Base-by-base conservation (phyloP, 2,329 filamentous ascomycete genomes). In the Pyrenophora graminea region DNA sequence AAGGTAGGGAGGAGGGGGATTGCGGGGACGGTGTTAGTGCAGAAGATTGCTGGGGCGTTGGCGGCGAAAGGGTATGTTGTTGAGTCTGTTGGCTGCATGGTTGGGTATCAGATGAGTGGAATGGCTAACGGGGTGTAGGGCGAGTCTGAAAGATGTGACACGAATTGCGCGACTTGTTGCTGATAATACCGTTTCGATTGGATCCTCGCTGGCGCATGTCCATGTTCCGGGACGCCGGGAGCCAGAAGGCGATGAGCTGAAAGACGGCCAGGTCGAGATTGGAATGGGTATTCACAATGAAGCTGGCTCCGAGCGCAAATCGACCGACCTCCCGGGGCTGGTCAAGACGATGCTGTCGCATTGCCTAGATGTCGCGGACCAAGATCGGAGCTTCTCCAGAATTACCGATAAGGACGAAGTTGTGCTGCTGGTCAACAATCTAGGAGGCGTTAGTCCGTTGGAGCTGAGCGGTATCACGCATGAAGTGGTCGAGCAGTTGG, bases 1-100 rank as follows among this genome's bases (percentile, higher is more conserved):
- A 97, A 97, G 71, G 93, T 97, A 13, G 93, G 93, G 1, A 80
- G 93, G 44, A 83, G 93, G 67, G 93, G 93, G 45, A 94, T 97
- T 71, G 92, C 91, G 3, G 93, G 93, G 27, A 95, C 91, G 5
- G 90, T 96, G 33, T 78, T 97, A 19, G 89, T 97, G n/a, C 82
- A 92, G 63, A 97, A 97, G 81, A 89, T 96, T 67, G 82, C 87
- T 12, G 91, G 93, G 8, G 93, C 91, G 6, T 74, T 96, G 63
- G 91, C 92, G 3, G 89, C 88, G 23, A 80, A 79, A 61, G 91
- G 90, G 58, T 82, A 68, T 7, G 27, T 30, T 13, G 25, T 30
- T 4, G 9, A 30, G 3, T 30, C 10, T 30, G 27, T 7, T 25
- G 23, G 23, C 8, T 61, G 77, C 40, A 4, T 36, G 18, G 5